These are phyloP conservation scores for Rhytidhysteron rufulum DNA, from an alignment of 2,329 filamentous ascomycete genomes.

Conservation along the genomic window DNA sequence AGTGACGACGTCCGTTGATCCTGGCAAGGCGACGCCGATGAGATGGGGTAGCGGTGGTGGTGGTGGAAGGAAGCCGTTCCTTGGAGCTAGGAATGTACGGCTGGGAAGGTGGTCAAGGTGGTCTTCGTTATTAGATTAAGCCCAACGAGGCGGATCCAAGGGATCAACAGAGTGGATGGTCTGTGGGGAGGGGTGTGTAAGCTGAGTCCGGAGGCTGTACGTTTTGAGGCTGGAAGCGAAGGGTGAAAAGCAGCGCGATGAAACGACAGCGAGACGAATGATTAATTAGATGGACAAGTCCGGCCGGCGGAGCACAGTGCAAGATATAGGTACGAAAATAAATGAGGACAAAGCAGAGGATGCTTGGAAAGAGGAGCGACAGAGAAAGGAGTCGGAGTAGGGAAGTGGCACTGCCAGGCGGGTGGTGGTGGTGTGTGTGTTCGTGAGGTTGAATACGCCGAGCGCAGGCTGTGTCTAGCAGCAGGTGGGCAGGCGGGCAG, in stretches of 20 bases:
- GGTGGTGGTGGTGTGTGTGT: too few species aligned
- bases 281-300: conserved; percentile 23
- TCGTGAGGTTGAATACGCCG: conserved; percentile 16
- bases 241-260: conserved; percentile 23
- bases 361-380: conserved; percentile 1
- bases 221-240: conserved; percentile 22
- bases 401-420: conserved; percentile 23
- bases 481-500: conserved; percentile 4
- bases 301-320: conserved; percentile 31
- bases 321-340: conserved; percentile 9
- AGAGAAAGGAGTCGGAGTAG: too few species aligned
- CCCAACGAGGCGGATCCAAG: conserved; percentile 25
- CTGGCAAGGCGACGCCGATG: not conserved
- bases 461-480: conserved; percentile 24
- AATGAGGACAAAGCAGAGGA: conserved; percentile 15
- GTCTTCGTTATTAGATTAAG: conserved; percentile 20
- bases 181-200: conserved; percentile 30
- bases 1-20: conserved; percentile 8
- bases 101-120: conserved; percentile 1
- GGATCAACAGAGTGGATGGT: conserved; percentile 13
- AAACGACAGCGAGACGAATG: conserved; percentile 16
- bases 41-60: not conserved
- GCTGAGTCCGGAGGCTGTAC: conserved; percentile 30
- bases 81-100: conserved; percentile 13
- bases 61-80: not conserved